These are phyloP conservation scores for Lagerstroemia fauriei DNA, from an alignment of 441 rosid species.

Conservation along the genomic window DNA sequence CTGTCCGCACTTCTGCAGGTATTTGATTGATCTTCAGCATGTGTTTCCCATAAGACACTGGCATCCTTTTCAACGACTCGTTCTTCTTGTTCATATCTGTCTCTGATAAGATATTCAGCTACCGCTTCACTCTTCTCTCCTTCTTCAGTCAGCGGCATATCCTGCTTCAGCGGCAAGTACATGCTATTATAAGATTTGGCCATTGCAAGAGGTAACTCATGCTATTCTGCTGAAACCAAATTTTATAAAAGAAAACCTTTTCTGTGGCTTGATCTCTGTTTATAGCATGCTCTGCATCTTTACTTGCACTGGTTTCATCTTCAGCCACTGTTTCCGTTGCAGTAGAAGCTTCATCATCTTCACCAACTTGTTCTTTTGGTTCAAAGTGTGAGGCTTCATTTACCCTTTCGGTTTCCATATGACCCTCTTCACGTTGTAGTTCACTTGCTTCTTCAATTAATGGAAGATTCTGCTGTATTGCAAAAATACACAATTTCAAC, in stretches of 20 bases:
- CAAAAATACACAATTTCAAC: neutral
- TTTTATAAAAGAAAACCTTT: neutral
- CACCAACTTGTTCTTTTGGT: neutral
- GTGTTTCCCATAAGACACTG: neutral
- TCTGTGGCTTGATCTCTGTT: neutral
- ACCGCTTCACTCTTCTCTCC: neutral
- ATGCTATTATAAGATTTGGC: neutral
- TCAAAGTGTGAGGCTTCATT: neutral
- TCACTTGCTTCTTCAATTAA: neutral
- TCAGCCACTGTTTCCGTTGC: slow-evolving; percentile 23
- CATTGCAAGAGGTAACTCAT: neutral
- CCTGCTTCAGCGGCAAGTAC: neutral
- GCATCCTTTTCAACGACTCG: neutral
- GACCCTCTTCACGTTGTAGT: neutral
- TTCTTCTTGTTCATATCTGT: neutral
- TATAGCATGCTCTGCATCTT: slow-evolving; percentile 23
- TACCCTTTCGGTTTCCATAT: neutral
- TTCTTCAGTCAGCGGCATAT: neutral
- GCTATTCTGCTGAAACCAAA: neutral
- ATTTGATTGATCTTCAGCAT: slow-evolving; percentile 21
- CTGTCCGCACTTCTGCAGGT: slow-evolving; percentile 16
- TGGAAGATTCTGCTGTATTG: neutral
- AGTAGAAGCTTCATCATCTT: neutral
- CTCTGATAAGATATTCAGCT: neutral
- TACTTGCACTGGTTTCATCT: slow-evolving; percentile 14